These are phyloP conservation scores for Acer campestre DNA, from an alignment of 345 rosid genomes.

Conservation along the genomic window DNA sequence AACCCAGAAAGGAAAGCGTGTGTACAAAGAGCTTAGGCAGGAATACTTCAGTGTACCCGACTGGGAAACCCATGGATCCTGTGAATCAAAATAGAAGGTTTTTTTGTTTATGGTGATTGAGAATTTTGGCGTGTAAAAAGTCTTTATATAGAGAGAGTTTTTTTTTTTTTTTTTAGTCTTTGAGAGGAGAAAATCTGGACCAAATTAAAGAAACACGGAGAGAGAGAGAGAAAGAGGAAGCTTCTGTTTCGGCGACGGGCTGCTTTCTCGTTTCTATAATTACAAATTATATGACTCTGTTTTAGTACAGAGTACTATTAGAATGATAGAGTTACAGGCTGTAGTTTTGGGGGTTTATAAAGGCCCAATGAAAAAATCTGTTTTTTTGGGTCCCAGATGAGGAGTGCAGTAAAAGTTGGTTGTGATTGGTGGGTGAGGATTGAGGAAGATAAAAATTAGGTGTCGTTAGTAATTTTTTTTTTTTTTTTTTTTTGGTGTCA, in stretches of 20 bases:
- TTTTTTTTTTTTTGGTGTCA: no score
- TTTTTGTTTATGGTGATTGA: neutral
- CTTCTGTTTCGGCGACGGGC: conserved; percentile 30
- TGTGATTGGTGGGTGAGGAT: conserved; percentile 26
- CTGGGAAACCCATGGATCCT: conserved; percentile 77
- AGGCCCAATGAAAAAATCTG: neutral
- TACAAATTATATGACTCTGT: neutral
- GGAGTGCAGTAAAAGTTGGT: neutral
- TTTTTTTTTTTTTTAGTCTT: neutral
- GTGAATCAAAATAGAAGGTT: neutral
- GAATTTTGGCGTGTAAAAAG: neutral
- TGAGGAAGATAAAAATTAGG: neutral
- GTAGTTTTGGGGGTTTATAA: conserved; percentile 10
- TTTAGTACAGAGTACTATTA: neutral
- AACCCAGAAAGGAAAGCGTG: conserved; percentile 61
- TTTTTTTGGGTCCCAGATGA: conserved; percentile 5
- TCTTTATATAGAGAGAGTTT: conserved; percentile 5
- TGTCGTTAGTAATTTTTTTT: neutral
- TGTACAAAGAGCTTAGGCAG: conserved; percentile 73
- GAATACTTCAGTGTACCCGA: conserved; percentile 73
- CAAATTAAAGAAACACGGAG: neutral
- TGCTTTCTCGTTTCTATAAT: neutral
- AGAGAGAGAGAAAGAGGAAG: conserved; percentile 16
- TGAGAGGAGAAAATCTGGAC: conserved; percentile 2
- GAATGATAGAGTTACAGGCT: conserved; percentile 19